phyloP scores from a whole-genome alignment of 2,329 filamentous ascomycete species.

The Monilinia fructicola region DNA sequence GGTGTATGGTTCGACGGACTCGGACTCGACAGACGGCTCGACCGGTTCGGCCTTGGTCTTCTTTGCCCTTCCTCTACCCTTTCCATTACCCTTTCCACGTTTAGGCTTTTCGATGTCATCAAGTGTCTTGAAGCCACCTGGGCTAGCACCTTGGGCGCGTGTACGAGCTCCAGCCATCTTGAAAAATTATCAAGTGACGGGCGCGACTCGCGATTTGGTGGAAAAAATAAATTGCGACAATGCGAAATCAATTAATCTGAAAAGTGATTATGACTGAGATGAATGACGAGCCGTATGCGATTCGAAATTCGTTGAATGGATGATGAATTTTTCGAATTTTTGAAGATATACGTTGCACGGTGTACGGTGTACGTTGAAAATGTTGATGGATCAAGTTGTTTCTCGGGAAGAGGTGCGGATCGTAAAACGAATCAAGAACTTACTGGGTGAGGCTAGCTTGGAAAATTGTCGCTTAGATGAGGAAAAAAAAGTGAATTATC shows the following conservation, averaged over 20 bases:
- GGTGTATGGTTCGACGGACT: slow-evolving; percentile 2
- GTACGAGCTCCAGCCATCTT: slow-evolving; percentile 20
- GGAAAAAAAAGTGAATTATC: neutral
- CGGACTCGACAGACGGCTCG: slow-evolving; percentile 10
- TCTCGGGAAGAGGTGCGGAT: slow-evolving; percentile 15
- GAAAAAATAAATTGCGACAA: neutral
- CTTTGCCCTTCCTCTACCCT: neutral
- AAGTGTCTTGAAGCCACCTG: slow-evolving; percentile 23
- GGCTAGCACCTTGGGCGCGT: slow-evolving; percentile 13
- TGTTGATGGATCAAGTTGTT: slow-evolving; percentile 14
- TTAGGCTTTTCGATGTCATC: slow-evolving; percentile 17
- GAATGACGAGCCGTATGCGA: neutral
- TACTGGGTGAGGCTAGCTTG: slow-evolving; percentile 1
- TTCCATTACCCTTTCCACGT: slow-evolving; percentile 2
- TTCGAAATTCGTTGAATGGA: neutral
- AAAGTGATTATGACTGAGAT: neutral
- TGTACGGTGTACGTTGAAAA: slow-evolving; percentile 1
- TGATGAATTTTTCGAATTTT: slow-evolving; percentile 1
- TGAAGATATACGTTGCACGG: neutral
- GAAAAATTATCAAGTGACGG: neutral
- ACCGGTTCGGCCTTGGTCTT: slow-evolving; percentile 1
- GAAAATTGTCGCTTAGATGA: neutral
- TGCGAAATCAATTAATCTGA: neutral
- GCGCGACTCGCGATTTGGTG: slow-evolving; percentile 10
- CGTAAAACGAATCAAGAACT: neutral